Conservation (phyloP, 345 rosid species). For the Rhizophora apiculata region DNA sequence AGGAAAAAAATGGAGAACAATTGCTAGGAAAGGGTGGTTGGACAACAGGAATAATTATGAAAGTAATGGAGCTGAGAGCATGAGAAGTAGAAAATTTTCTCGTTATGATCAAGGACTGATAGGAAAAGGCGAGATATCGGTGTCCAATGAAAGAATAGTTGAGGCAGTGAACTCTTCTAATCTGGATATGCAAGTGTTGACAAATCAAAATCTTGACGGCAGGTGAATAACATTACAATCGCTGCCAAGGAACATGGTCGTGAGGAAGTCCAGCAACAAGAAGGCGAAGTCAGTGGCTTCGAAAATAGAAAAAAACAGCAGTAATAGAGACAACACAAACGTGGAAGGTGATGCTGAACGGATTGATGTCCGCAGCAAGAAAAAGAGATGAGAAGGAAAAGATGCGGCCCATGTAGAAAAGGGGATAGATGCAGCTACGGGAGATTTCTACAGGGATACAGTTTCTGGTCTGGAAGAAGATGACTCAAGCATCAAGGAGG, state of each 20-base stretch:
- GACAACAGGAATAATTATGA: constrained; percentile 20
- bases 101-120: neutral
- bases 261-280: constrained; percentile 14
- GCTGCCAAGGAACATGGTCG: constrained; percentile 3
- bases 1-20: constrained; percentile 34
- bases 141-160: neutral
- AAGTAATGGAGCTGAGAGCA: constrained; percentile 1
- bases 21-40: constrained; percentile 31
- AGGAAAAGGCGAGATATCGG: constrained; percentile 15
- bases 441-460: constrained; percentile 13
- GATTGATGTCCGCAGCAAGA: neutral
- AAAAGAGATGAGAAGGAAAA: constrained; percentile 4
- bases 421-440: constrained; percentile 10
- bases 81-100: constrained; percentile 10
- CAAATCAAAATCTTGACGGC: constrained; percentile 3
- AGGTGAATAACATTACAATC: constrained; percentile 1
- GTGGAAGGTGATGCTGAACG: neutral
- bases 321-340: constrained; percentile 4
- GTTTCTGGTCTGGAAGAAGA: constrained; percentile 26
- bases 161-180: constrained; percentile 2
- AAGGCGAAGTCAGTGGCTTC: constrained; percentile 11
- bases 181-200: neutral
- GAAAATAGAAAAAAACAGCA: constrained; percentile 5
- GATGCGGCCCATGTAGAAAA: constrained; percentile 17
- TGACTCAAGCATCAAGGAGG: constrained; percentile 27